Evolutionary conservation across 164 flowering plant genomes (phyloP).

Genomic region (Buxus sempervirens): DNA sequence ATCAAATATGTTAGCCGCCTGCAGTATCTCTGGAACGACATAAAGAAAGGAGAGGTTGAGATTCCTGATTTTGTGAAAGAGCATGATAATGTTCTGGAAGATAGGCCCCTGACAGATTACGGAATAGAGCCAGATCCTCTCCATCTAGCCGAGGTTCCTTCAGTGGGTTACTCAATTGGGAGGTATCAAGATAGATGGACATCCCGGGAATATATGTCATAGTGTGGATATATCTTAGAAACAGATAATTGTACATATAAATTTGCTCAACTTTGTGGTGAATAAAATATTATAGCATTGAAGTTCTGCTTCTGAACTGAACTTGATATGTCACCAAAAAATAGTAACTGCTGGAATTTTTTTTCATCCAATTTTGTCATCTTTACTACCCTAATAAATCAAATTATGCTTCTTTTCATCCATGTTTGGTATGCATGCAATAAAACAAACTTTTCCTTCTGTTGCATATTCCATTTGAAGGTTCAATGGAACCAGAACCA

Average conservation of each 20-base stretch:
- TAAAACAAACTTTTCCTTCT: neutral
- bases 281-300: neutral
- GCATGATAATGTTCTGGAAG: conserved; percentile 83
- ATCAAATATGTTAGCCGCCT: conserved; percentile 85
- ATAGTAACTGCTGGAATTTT: neutral
- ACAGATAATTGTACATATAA: conserved; percentile 1
- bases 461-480: neutral
- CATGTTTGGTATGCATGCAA: neutral
- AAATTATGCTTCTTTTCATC: neutral
- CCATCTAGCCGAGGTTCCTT: conserved; percentile 52
- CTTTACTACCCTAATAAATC: too few relatives aligned
- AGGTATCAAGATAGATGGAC: conserved; percentile 69
- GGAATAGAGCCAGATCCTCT: conserved; percentile 89
- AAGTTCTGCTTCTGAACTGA: neutral
- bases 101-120: conserved; percentile 87
- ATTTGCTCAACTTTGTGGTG: neutral
- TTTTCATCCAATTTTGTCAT: too few relatives aligned
- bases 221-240: conserved; percentile 2
- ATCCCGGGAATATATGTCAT: conserved; percentile 43
- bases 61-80: conserved; percentile 84
- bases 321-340: neutral
- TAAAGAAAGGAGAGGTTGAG: conserved; percentile 75
- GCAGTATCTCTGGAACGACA: conserved; percentile 89
- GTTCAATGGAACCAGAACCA: neutral
- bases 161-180: conserved; percentile 43